Evolutionary conservation across 441 rosid species (phyloP).

Genomic region (Croton laevigatus): DNA sequence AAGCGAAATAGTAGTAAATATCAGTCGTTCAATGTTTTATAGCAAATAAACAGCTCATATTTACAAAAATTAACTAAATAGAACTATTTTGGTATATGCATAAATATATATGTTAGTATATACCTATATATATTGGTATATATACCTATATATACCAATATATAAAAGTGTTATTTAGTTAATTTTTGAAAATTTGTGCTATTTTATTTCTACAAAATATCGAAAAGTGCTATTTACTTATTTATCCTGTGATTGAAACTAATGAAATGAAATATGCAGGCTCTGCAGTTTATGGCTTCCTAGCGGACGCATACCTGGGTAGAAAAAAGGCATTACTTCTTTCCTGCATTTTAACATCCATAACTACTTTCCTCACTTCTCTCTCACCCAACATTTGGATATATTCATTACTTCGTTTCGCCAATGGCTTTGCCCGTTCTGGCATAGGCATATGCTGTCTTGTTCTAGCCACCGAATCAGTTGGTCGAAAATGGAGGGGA

Average conservation of each 20-base stretch:
- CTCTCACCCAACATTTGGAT: conserved; percentile 70
- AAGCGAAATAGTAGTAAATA: too few relatives aligned
- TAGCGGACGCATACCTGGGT: conserved; percentile 57
- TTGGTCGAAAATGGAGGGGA: conserved; percentile 66
- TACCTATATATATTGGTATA: too few relatives aligned
- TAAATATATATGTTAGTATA: too few relatives aligned
- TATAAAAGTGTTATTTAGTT: too few relatives aligned
- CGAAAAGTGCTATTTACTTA: neutral
- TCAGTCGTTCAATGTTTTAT: too few relatives aligned
- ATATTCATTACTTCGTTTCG: conserved; percentile 51
- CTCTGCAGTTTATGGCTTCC: conserved; percentile 6
- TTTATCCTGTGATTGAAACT: too few relatives aligned
- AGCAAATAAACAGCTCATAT: too few relatives aligned
- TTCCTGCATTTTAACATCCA: conserved; percentile 51
- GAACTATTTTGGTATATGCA: too few relatives aligned
- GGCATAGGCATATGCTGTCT: conserved; percentile 66
- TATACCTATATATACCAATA: too few relatives aligned
- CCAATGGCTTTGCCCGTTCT: conserved; percentile 55
- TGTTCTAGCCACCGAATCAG: conserved; percentile 55
- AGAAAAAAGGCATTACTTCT: conserved; percentile 50
- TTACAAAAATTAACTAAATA: too few relatives aligned
- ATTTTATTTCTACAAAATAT: too few relatives aligned
- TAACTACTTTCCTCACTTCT: conserved; percentile 53
- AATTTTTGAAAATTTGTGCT: too few relatives aligned
- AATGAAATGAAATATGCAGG: neutral